phyloP scores from a whole-genome alignment of 2,329 filamentous ascomycete species.

The Colletotrichum orbiculare region DNA sequence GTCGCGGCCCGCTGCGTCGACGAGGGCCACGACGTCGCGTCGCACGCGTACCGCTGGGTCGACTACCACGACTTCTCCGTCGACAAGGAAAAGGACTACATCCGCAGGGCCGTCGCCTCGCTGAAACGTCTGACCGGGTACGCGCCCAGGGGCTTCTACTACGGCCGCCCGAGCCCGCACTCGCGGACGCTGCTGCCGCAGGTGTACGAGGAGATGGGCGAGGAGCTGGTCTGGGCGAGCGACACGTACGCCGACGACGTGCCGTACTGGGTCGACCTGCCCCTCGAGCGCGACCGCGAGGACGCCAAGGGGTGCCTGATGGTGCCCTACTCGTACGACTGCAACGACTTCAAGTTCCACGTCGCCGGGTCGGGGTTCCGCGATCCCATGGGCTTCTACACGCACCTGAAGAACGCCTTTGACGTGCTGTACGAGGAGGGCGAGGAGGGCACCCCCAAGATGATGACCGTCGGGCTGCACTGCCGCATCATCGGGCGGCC shows the following conservation, averaged over 20 bases:
- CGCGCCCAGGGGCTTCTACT: slow-evolving; percentile 61
- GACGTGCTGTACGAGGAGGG: slow-evolving; percentile 65
- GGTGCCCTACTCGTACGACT: slow-evolving; percentile 65
- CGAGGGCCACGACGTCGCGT: slow-evolving; percentile 61
- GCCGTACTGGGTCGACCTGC: slow-evolving; percentile 66
- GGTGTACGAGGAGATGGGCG: slow-evolving; percentile 63
- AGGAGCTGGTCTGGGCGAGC: slow-evolving; percentile 59
- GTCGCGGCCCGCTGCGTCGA: slow-evolving; percentile 59
- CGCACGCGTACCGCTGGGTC: slow-evolving; percentile 63
- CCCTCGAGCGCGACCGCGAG: slow-evolving; percentile 53
- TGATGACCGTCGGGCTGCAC: slow-evolving; percentile 68
- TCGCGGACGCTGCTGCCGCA: slow-evolving; percentile 57
- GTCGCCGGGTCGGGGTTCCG: slow-evolving; percentile 55
- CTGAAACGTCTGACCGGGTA: slow-evolving; percentile 53
- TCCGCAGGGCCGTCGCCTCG: slow-evolving; percentile 53
- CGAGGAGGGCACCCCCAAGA: slow-evolving; percentile 59
- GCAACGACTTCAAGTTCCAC: slow-evolving; percentile 62
- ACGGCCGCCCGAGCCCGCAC: slow-evolving; percentile 57
- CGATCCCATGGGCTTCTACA: slow-evolving; percentile 55
- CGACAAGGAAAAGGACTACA: slow-evolving; percentile 59
- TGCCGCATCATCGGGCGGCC: slow-evolving; percentile 64
- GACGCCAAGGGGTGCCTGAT: slow-evolving; percentile 62
- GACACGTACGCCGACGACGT: slow-evolving; percentile 66
- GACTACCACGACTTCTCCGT: slow-evolving; percentile 58
- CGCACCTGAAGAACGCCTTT: slow-evolving; percentile 62